Base-by-base conservation (phyloP, 805 yeast genomes). In the Lachancea dasiensis region DNA sequence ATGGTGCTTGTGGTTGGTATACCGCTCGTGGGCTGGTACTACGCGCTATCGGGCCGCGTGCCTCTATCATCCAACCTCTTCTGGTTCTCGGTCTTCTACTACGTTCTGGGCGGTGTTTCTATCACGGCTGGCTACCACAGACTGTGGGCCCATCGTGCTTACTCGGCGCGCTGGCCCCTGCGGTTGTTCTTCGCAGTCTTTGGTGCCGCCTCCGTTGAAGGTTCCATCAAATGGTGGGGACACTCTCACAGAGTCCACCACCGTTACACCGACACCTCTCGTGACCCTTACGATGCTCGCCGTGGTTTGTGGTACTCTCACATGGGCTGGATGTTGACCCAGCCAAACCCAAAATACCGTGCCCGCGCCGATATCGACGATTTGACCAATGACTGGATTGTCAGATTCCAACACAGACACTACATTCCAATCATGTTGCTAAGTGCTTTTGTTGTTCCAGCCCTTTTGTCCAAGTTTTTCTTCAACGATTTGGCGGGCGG, bases 151-250 rank as follows among this genome's bases (percentile, higher is more conserved):
- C 94, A 84, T 63, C 77, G 80, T 58, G 69, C 90, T 14, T 83
- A 77, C 52, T 70, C 71, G 38, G 87, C 82, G 11, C 70, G 67
- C 43, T 58, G 69, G 54, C 79, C 85, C 11, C 67, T 80, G 29
- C 72, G 77, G 48, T 53, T 81, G 29, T 75, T 80, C 49, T 81
- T 64, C 55, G 94, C 90, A 5, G 60, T 81, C 19, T 83, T 83
- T 52, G 94, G 94, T 46, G 86, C 90, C 23, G 83, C 87, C 29
- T 77, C 87, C 39, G 78, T 83, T 34, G 87, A 83, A 61, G 94
- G 94, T 48, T 81, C 90, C 28, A 78, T 83, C 60, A 83, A 83
- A 62, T 83, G 92, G 92, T 84, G 94, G 94, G 76, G 81, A 33
- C 92, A 83, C 59, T 73, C 82, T 36, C 94, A 84, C 64, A 75